These are phyloP conservation scores for Coelastrella sp. DNA, from an alignment of 139 green algal genomes.

Conservation along the genomic window DNA sequence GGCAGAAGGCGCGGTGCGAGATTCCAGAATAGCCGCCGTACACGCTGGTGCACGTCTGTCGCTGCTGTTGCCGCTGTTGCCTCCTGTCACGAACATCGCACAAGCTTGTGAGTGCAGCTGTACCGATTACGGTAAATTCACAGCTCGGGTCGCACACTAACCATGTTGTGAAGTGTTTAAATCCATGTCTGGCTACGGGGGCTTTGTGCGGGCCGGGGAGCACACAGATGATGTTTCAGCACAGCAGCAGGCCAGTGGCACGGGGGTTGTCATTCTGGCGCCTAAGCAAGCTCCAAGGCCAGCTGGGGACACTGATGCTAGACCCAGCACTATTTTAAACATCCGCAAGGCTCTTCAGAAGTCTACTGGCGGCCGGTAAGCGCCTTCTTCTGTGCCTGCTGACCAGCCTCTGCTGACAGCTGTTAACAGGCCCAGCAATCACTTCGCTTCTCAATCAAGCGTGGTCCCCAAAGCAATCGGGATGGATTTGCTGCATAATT, in stretches of 20 bases:
- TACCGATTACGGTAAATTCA: too few relatives aligned
- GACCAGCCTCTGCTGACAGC: not conserved
- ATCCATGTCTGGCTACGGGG: not conserved
- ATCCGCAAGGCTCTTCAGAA: constrained; percentile 16
- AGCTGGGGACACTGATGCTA: not conserved
- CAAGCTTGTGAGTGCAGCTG: too few relatives aligned
- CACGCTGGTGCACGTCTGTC: too few relatives aligned
- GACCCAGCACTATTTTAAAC: constrained; percentile 2
- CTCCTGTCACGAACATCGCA: too few relatives aligned
- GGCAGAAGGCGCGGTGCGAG: too few relatives aligned
- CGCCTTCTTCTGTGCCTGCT: not conserved
- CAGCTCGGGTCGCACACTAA: too few relatives aligned
- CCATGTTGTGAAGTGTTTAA: too few relatives aligned
- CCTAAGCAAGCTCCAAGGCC: not conserved
- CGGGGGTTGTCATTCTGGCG: constrained; percentile 3
- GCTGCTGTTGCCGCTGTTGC: too few relatives aligned
- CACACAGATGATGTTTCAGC: not conserved
- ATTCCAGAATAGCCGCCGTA: too few relatives aligned
- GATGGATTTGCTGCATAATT: too few relatives aligned
- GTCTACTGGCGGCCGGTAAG: not conserved
- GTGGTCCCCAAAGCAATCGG: not conserved
- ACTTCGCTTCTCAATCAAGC: not conserved
- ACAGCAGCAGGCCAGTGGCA: constrained; percentile 8
- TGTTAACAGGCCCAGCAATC: not conserved
- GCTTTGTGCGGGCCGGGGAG: not conserved